Percentiles rank a stretch among this genome's conserved stretches.
Conservation (phyloP, 1,284 basidiomycete genomes). For the Takashimella tepidaria region DNA sequence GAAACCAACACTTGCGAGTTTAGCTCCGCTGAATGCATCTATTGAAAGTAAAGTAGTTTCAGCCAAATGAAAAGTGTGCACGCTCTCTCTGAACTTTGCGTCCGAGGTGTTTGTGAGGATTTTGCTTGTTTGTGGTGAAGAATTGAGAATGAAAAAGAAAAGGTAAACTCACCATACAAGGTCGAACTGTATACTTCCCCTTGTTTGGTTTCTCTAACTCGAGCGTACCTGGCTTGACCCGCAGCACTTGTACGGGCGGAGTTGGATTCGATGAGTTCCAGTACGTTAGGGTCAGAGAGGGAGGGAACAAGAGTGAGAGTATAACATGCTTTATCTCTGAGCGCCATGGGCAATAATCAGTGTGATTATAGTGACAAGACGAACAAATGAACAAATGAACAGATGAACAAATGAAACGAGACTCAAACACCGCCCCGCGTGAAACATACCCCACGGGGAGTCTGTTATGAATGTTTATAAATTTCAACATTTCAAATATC, state of each 20-base stretch:
- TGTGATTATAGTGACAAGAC: background rate
- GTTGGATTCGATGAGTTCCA: slow-evolving; percentile 28
- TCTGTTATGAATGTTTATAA: no score
- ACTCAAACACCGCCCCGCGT: background rate
- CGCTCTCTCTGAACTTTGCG: no score
- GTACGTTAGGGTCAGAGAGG: slow-evolving; percentile 15
- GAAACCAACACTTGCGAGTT: slow-evolving; percentile 35
- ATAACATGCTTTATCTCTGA: slow-evolving; percentile 38
- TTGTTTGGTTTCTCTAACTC: slow-evolving; percentile 24
- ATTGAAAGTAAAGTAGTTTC: no score
- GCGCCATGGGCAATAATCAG: slow-evolving; percentile 23
- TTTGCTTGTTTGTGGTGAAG: no score
- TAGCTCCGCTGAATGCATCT: slow-evolving; percentile 40
- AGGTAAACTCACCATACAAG: slow-evolving; percentile 37
- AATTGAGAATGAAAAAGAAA: background rate
- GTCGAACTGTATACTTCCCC: slow-evolving; percentile 32
- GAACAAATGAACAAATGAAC: background rate
- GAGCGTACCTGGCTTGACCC: slow-evolving; percentile 26
- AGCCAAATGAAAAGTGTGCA: no score
- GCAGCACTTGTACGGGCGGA: background rate
- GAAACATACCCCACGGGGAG: no score
- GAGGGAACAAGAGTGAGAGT: slow-evolving; percentile 27
- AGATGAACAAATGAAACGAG: background rate
- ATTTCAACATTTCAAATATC: no score
- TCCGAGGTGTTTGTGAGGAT: no score